Conservation (phyloP, 257 asterid species). For the Leptodermis oblonga region DNA sequence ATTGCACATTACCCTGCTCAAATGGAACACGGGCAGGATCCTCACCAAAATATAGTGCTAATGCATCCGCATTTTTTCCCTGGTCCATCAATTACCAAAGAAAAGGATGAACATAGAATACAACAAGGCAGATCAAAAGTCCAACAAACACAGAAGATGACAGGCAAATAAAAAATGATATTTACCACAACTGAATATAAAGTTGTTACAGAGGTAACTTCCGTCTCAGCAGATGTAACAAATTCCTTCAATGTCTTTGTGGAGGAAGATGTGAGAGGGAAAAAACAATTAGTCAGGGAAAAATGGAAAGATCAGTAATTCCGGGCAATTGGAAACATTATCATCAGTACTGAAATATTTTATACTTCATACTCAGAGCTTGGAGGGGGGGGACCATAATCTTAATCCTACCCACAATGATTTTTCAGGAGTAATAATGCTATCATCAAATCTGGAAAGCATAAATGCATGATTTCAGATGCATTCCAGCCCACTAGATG, state of each 20-base stretch:
- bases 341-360: not conserved
- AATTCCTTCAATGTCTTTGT: constrained; percentile 80
- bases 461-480: not conserved
- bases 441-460: not conserved
- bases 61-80: constrained; percentile 98
- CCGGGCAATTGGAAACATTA: not conserved
- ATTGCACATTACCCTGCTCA: constrained; percentile 72
- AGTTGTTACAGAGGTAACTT: constrained; percentile 64
- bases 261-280: constrained; percentile 18
- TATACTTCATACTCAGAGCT: not conserved
- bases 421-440: not conserved
- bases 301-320: not conserved
- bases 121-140: constrained; percentile 10
- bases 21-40: constrained; percentile 95
- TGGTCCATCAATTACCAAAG: constrained; percentile 33
- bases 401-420: not conserved
- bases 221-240: constrained; percentile 68
- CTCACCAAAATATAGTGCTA: constrained; percentile 92
- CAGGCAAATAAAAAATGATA: constrained; percentile 16
- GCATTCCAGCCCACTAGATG: not conserved
- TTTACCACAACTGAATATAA: constrained; percentile 87
- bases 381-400: not conserved
- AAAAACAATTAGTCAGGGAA: constrained; percentile 4
- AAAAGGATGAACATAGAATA: constrained; percentile 10
- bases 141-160: constrained; percentile 8